These are phyloP conservation scores for Paramecium biaurelia DNA, from an alignment of 73 alveolate genomes.

Conservation along the genomic window DNA sequence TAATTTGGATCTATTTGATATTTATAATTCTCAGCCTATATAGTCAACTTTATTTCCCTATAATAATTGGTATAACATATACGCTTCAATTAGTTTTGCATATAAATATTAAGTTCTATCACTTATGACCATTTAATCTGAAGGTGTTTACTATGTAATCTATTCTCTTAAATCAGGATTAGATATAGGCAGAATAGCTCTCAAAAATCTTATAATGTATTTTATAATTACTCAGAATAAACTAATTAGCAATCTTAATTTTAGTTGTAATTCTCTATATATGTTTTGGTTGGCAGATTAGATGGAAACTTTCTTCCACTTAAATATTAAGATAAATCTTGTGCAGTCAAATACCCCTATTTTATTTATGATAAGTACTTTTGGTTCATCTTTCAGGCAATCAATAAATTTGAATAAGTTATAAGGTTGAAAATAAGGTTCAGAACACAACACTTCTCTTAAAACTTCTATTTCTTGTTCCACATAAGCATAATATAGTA, in stretches of 20 bases:
- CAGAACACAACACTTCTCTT: neutral
- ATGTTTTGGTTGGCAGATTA: neutral
- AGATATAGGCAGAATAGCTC: neutral
- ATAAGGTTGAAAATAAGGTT: constrained; percentile 16
- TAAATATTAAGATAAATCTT: neutral
- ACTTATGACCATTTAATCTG: neutral
- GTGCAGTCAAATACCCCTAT: neutral
- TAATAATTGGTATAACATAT: neutral
- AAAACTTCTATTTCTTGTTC: neutral
- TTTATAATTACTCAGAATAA: neutral
- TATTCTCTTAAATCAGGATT: neutral
- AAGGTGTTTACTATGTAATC: neutral
- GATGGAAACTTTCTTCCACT: neutral
- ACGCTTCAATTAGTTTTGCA: constrained; percentile 33
- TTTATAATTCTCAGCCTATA: neutral
- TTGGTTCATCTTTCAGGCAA: neutral
- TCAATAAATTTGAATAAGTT: neutral
- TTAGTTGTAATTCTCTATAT: neutral
- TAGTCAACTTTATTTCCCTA: neutral
- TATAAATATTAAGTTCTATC: neutral
- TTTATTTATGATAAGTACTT: neutral
- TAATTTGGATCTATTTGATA: neutral
- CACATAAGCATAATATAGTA: neutral
- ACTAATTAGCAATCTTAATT: neutral
- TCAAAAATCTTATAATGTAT: neutral